Base-by-base conservation (phyloP, 2,329 filamentous ascomycete genomes). In the Colletotrichum nymphaeae region DNA sequence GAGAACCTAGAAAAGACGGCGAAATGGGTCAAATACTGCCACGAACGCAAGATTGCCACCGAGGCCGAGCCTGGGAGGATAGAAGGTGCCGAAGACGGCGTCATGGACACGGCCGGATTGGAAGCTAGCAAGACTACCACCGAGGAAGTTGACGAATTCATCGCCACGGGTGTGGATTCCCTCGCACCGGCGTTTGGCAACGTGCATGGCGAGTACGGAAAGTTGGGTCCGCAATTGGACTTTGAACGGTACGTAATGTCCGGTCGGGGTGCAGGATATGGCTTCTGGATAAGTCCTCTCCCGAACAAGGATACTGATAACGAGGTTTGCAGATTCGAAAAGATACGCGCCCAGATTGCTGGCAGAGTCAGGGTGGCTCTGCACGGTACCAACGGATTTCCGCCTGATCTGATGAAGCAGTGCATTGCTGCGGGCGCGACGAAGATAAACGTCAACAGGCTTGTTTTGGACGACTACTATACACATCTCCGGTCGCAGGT, bases 181-280 rank as follows among this genome's bases (percentile, higher is more conserved):
- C 84, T 95, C 14, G 93, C 93, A 4, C 93, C 93, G 0, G 92
- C 92, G 0, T 94, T 95, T 82, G 93, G 93, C 2, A 95, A 94
- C 77, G 91, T 95, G 46, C 93, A 95, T 82, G 93, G 93, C 8
- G 89, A 92, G 76, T 94, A 95, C 81, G 92, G 92, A 0, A 87
- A 89, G 0, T 82, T 89, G 16, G 93, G 92, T 0, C 89, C 91
- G 32, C 85, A 87, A 79, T 80, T 93, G 32, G 91, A 93, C 78
- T 92, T 76, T 80, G 88, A 84, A 46, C 79, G 84, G 59, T 73
- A 49, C 14, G 30, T 42, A 22, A 19, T 3, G 5, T 5, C 16
- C 37, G n/a, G 26, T 6, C 42, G 42, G 42, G 3, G 30, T 30
- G 32, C 30, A 24, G 26, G 5, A 19, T 16, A 19, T 24, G 42